Evolutionary conservation across 305 asterid species (phyloP), one percentile per base, ranked within the genome.

Genomic region (Galium porrigens): DNA sequence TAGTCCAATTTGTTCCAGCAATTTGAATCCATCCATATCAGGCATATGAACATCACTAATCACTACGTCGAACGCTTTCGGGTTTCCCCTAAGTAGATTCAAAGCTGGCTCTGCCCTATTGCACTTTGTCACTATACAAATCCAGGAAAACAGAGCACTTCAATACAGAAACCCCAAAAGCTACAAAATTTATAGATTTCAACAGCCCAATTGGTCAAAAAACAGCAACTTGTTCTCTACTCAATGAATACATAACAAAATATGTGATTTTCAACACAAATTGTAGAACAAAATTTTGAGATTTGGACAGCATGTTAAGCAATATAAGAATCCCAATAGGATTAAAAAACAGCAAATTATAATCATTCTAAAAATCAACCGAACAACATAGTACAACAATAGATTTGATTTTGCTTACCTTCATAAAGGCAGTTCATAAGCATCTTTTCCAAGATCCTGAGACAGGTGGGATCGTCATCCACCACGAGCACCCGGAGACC

Each of bases 11-110:
- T 64, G 79, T 77, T 85, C 97, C 0, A 90, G 91, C 69, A 90
- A 87, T 59, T 90, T 90, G 68, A 87, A 88, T 56, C 96, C 97
- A 72, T 90, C 90, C 87, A 90, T 84, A 64, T 90, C 95, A 0
- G 95, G 96, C 97, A 90, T 90, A 60, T 88, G 96, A 22, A 90
- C 97, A 67, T 90, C 94, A 55, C 97, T 88, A 64, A 90, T 83
- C 54, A 90, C 96, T 70, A 90, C 67, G 34, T 90, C 95, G 34
- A 72, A 90, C 12, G 96, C 95, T 61, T 84, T 82, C 67, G 27
- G 86, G 83, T 88, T 84, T 17, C 81, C 88, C 63, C 96, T 72
- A 15, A 90, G 88, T 18, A 63, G 64, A 17, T 79, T 69, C 69
- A 90, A 73, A 1, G 95, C 97, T 68, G 58, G 39, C 76, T 86